phyloP scores from a whole-genome alignment of 805 yeast species.

The Hanseniaspora lachancei region DNA sequence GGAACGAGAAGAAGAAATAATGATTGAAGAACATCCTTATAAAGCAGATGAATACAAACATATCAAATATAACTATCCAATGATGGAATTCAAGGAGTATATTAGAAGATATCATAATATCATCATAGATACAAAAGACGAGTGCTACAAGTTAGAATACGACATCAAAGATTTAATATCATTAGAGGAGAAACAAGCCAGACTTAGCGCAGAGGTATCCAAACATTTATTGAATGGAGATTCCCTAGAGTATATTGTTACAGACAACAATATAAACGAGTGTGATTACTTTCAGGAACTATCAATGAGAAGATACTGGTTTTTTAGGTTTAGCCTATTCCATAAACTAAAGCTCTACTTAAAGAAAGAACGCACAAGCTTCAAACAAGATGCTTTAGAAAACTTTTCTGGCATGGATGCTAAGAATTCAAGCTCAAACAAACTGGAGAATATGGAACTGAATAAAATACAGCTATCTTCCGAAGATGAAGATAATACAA shows the following conservation, averaged over 20 bases:
- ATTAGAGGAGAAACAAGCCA: not conserved
- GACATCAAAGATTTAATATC: not conserved
- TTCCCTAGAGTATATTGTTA: not conserved
- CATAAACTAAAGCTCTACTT: conserved; percentile 4
- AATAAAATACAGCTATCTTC: not conserved
- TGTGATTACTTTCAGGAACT: not conserved
- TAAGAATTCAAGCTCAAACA: not conserved
- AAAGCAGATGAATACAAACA: not conserved
- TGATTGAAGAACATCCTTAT: not conserved
- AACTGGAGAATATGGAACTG: not conserved
- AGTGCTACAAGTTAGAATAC: not conserved
- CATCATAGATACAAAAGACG: not conserved
- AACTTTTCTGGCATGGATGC: not conserved
- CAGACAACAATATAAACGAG: conserved; percentile 6
- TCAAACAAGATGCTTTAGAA: not conserved
- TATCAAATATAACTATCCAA: not conserved
- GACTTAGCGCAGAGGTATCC: not conserved
- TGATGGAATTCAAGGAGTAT: not conserved
- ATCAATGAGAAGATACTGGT: conserved; percentile 6
- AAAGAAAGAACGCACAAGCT: not conserved
- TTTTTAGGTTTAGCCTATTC: conserved; percentile 4
- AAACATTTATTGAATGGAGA: not conserved
- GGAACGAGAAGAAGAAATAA: not conserved
- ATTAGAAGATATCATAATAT: conserved; percentile 4
- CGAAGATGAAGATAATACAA: not conserved